Conservation (phyloP, 176 grass and related monocot genomes). For the Puccinellia tenuiflora region DNA sequence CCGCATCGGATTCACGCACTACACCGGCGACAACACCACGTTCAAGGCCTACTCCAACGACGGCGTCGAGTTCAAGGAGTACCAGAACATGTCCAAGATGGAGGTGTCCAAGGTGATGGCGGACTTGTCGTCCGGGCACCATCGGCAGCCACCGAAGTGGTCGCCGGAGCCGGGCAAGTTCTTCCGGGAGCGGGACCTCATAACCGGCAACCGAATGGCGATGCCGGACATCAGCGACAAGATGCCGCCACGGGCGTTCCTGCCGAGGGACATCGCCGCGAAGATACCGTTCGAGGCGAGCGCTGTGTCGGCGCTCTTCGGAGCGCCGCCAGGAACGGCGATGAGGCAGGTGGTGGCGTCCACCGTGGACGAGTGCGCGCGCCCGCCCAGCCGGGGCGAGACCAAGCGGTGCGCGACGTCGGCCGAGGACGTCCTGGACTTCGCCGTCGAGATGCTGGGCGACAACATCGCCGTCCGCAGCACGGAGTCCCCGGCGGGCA, state of each 20-base stretch:
- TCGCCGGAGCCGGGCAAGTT: not conserved
- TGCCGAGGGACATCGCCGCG: not conserved
- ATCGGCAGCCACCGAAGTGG: not conserved
- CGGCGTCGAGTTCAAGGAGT: slow-evolving; percentile 3
- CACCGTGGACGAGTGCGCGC: not conserved
- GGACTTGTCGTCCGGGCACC: not conserved
- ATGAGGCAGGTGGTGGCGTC: slow-evolving; percentile 7
- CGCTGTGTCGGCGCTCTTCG: not conserved
- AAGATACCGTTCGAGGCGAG: not conserved
- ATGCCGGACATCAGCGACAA: slow-evolving; percentile 10
- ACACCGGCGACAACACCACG: slow-evolving; percentile 3
- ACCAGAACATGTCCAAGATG: slow-evolving; percentile 2
- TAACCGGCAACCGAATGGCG: not conserved
- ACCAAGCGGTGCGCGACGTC: not conserved
- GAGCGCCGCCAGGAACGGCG: not conserved
- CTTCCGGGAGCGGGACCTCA: slow-evolving; percentile 1
- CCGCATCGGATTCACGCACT: slow-evolving; percentile 1
- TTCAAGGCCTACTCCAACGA: slow-evolving; percentile 15
- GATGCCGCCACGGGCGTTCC: not conserved
- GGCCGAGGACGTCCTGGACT: slow-evolving; percentile 7
- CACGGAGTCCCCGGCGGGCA: not conserved
- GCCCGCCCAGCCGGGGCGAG: not conserved
- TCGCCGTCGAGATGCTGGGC: not conserved
- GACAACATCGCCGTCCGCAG: not conserved
- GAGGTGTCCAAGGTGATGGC: not conserved